phyloP scores from a whole-genome alignment of 805 yeast species.

The Tetrapisispora nanseiensis region DNA sequence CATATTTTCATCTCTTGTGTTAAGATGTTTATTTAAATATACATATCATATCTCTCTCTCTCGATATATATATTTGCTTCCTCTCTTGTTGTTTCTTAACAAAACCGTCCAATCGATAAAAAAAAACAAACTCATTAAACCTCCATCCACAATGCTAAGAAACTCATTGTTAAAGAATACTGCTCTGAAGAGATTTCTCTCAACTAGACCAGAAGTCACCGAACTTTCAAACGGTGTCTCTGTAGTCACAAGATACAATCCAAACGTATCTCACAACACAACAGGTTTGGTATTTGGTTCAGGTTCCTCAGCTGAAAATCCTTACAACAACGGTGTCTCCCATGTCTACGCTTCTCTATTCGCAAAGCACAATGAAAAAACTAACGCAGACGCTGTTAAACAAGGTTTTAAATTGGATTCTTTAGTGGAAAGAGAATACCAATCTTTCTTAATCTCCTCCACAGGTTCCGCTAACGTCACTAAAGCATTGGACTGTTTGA shows the following conservation, averaged over 20 bases:
- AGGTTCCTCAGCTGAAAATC: constrained; percentile 72
- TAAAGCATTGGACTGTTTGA: constrained; percentile 45
- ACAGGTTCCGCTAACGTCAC: constrained; percentile 38
- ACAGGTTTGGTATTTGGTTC: constrained; percentile 66
- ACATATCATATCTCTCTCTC: no score
- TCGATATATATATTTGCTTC: neutral
- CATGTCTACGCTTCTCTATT: constrained; percentile 49
- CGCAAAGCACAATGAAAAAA: constrained; percentile 25
- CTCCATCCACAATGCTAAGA: constrained; percentile 1
- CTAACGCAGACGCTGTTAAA: constrained; percentile 27
- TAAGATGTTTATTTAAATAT: no score
- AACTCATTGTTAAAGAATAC: neutral
- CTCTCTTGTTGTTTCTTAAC: neutral
- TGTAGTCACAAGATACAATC: constrained; percentile 58
- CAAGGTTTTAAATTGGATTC: constrained; percentile 51
- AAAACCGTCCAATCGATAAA: no score
- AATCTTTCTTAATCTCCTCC: constrained; percentile 50
- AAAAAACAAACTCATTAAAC: neutral
- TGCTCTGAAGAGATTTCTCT: constrained; percentile 6
- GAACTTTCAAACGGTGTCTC: constrained; percentile 66
- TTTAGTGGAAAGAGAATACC: constrained; percentile 50
- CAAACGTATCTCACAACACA: constrained; percentile 39
- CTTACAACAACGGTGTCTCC: constrained; percentile 75
- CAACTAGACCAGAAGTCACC: constrained; percentile 57
- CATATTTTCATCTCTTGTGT: no score